A percentile compares a stretch with the other conserved stretches of the same genome.
These are phyloP conservation scores for Saksenaea oblongispora DNA, from an alignment of 371 early-diverging fungal genomes.

Conservation along the genomic window DNA sequence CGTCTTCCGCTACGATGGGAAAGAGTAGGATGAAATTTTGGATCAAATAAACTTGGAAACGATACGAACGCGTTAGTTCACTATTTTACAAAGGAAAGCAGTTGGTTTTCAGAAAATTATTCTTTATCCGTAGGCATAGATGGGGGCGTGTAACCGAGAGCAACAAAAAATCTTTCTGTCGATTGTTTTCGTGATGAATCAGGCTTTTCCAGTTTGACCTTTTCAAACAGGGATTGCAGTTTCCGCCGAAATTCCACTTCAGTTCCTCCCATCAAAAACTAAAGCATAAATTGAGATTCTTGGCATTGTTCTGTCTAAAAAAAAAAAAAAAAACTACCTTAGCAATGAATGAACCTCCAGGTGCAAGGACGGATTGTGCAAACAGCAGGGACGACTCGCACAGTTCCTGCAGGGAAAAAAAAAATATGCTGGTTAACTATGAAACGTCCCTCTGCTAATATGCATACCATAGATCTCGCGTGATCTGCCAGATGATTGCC, in stretches of 20 bases:
- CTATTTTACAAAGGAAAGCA: neutral
- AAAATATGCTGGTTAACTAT: neutral
- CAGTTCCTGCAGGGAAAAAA: constrained; percentile 46
- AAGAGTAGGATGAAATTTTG: neutral
- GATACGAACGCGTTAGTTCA: no score
- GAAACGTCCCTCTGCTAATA: neutral
- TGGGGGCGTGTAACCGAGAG: constrained; percentile 38
- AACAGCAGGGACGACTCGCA: constrained; percentile 69
- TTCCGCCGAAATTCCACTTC: constrained; percentile 50
- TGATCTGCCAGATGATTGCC: constrained; percentile 61
- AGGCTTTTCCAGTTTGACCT: constrained; percentile 67
- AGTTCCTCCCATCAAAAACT: constrained; percentile 71
- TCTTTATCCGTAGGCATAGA: neutral
- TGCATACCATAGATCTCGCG: constrained; percentile 51
- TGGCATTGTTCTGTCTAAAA: constrained; percentile 13
- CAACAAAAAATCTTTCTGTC: constrained; percentile 80
- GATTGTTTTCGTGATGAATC: constrained; percentile 72
- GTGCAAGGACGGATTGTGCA: constrained; percentile 58
- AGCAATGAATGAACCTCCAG: constrained; percentile 71
- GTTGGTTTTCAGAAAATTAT: neutral
- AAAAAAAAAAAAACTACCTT: constrained; percentile 54
- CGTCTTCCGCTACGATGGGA: neutral
- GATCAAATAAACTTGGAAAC: neutral
- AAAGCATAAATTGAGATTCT: constrained; percentile 1
- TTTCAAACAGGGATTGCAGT: constrained; percentile 45